Conservation (phyloP, 495 filamentous ascomycete species). For the Sordaria brevicollis region DNA sequence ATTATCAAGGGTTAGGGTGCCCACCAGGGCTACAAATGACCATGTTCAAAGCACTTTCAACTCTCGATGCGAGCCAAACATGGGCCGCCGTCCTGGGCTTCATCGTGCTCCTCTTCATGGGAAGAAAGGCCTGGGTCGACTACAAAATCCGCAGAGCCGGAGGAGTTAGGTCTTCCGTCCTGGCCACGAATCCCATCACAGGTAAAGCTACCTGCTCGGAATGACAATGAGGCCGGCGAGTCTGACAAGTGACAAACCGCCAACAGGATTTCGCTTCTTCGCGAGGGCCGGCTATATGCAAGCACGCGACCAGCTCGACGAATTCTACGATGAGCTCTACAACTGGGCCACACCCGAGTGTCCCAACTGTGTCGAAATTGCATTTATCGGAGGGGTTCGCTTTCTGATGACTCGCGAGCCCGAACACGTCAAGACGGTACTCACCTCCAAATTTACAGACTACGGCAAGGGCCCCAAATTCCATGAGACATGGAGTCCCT, state of each 20-base stretch:
- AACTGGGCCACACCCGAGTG: slow-evolving; percentile 20
- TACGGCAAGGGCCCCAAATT: slow-evolving; percentile 46
- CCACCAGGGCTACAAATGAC: neutral
- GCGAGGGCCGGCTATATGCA: slow-evolving; percentile 10
- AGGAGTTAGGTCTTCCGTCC: slow-evolving; percentile 10
- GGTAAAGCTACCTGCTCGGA: slow-evolving; percentile 2
- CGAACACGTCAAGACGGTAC: slow-evolving; percentile 47
- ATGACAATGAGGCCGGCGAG: neutral
- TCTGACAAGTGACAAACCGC: neutral
- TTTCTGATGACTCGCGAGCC: slow-evolving; percentile 42
- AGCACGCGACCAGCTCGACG: slow-evolving; percentile 23
- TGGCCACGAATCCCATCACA: slow-evolving; percentile 15
- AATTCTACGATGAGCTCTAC: slow-evolving; percentile 21
- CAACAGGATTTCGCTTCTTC: slow-evolving; percentile 10
- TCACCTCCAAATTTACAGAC: slow-evolving; percentile 45
- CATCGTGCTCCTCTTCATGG: slow-evolving; percentile 3
- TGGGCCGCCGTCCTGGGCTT: slow-evolving; percentile 1
- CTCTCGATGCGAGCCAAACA: neutral
- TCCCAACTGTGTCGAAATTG: slow-evolving; percentile 29
- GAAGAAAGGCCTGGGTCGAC: slow-evolving; percentile 4
- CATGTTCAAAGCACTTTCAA: slow-evolving; percentile 4
- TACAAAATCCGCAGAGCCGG: slow-evolving; percentile 11
- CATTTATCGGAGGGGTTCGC: slow-evolving; percentile 22
- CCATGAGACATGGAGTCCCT: slow-evolving; percentile 39
- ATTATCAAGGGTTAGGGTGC: neutral